Evolutionary conservation across 176 grass and related monocot species (phyloP), one percentile per base, ranked within the genome.

Genomic region (Cenchrus purpureus): DNA sequence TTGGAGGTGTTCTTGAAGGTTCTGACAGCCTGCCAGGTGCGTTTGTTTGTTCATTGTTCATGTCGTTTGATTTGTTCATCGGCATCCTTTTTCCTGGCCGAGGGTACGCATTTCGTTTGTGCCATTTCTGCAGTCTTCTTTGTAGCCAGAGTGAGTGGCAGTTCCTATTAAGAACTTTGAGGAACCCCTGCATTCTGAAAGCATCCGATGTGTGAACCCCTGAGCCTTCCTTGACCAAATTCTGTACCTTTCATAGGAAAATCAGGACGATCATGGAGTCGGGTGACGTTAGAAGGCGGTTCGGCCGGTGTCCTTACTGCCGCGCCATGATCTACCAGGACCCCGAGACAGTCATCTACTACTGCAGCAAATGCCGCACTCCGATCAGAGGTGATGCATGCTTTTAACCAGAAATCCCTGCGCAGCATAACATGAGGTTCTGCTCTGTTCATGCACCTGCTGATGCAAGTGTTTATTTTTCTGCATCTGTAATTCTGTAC

Each of bases 341-440:
- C 44, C 55, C 53, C 71, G n/a, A 25, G 4, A 70, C 69, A 7
- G 43, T 31, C 70, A 28, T 89, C 61, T 89, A 45, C 82, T 76
- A 75, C 82, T 89, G 87, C 87, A 89, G 77, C 77, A 89, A 69
- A 69, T 89, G 87, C 29, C 87, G 82, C 42, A 85, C 82, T 11
- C 82, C 82, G 2, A 89, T 89, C 77, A 55, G 87, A 89, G 87
- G 87, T 89, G 7, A 29, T 6, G 19, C n/a, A 20, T 64, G 10
- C 25, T 29, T 17, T 20, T 4, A n/a, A 44, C 40, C 67, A 1
- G 2, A 16, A 40, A 68, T 43, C 8, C 10, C 40, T 20, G 8
- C 7, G 34, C 66, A 15, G 0, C 7, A 4, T 17, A 2, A 25
- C 40, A 44, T 16, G 3, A 17, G 0, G 12, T 12, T 45, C 7